A percentile compares a stretch with the other conserved stretches of the same genome.
phyloP scores from a whole-genome alignment of 345 rosid genomes.

The Streptanthus diversifolius region DNA sequence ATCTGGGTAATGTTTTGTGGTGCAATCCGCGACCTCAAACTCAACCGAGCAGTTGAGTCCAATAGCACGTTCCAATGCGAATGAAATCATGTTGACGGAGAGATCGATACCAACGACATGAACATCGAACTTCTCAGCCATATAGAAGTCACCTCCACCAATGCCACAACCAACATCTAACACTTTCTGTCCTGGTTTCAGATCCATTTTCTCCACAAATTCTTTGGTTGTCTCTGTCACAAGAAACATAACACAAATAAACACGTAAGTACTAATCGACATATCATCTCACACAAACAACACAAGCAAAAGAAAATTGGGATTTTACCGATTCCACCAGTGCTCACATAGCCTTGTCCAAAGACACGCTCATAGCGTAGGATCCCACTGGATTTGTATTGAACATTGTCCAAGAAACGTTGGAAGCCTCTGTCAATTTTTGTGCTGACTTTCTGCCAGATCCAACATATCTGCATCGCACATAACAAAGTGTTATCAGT shows the following conservation, averaged over 20 bases:
- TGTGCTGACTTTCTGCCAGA: conserved; percentile 77
- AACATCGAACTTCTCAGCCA: conserved; percentile 84
- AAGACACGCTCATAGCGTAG: conserved; percentile 90
- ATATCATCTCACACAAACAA: not conserved
- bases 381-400: conserved; percentile 80
- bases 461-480: conserved; percentile 86
- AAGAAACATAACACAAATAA: conserved; percentile 22
- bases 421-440: conserved; percentile 85
- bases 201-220: conserved; percentile 80
- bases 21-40: conserved; percentile 98
- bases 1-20: conserved; percentile 74
- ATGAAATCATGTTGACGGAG: conserved; percentile 88
- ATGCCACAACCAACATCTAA: conserved; percentile 99
- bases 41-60: conserved; percentile 87
- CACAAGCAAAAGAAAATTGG: not conserved
- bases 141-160: conserved; percentile 98
- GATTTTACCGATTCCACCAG: conserved; percentile 83
- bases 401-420: conserved; percentile 91
- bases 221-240: conserved; percentile 90
- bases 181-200: conserved; percentile 88
- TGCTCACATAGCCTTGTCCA: conserved; percentile 94
- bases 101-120: conserved; percentile 93
- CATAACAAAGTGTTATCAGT: conserved; percentile 6
- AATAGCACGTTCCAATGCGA: conserved; percentile 90
- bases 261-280: not conserved